Conservation (phyloP, 306 rosid species). For the Cucumis hystrix region DNA sequence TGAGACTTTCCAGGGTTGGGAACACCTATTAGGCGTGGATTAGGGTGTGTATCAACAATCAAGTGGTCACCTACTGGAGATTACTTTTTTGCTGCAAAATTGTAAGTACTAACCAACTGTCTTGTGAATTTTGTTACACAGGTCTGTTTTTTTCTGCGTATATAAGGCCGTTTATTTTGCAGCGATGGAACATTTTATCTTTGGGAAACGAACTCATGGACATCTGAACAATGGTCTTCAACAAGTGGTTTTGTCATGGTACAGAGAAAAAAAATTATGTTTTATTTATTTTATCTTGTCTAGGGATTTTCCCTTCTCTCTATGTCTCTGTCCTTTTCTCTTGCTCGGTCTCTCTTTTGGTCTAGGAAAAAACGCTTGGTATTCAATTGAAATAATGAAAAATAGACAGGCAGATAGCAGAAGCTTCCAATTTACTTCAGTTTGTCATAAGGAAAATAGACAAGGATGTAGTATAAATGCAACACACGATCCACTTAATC, state of each 20-base stretch:
- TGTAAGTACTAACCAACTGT: slow-evolving; percentile 24
- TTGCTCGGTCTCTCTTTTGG: background rate
- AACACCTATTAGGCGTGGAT: slow-evolving; percentile 89
- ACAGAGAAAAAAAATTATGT: slow-evolving; percentile 2
- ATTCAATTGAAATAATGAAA: background rate
- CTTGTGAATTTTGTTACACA: background rate
- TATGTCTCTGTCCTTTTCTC: background rate
- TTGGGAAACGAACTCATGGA: slow-evolving; percentile 98
- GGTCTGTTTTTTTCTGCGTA: slow-evolving; percentile 1
- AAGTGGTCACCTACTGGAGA: slow-evolving; percentile 98
- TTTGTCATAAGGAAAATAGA: background rate
- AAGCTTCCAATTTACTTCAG: background rate
- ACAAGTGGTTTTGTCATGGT: slow-evolving; percentile 86
- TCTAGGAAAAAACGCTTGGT: background rate
- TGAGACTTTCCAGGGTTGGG: slow-evolving; percentile 45
- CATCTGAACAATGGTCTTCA: slow-evolving; percentile 87
- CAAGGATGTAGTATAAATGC: background rate
- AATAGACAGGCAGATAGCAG: background rate
- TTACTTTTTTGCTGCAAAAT: slow-evolving; percentile 88
- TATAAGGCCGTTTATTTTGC: slow-evolving; percentile 13
- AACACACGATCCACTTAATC: background rate
- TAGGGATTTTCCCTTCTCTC: background rate
- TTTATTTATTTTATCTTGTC: background rate
- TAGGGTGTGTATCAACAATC: slow-evolving; percentile 74
- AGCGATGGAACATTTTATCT: slow-evolving; percentile 96